Conservation (phyloP, 2,329 filamentous ascomycete species). For the Aureobasidium melanogenum region DNA sequence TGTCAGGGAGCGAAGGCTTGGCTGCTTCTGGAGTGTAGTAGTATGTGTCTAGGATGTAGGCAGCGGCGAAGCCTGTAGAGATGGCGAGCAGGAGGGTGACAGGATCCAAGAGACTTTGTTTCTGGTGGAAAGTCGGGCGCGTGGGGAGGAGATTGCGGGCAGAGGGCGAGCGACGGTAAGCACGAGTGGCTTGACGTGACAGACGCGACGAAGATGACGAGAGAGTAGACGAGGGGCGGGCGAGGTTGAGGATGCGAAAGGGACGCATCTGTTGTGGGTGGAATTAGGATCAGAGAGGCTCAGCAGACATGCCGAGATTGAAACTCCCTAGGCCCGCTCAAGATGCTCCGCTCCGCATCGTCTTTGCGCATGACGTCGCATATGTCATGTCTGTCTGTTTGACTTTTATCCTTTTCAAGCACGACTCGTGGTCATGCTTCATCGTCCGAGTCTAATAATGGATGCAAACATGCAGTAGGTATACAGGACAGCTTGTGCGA, state of each 20-base stretch:
- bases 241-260: not conserved
- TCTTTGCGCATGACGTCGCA: not conserved
- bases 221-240: not conserved
- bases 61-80: constrained; percentile 17
- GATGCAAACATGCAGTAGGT: too few relatives aligned
- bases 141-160: not conserved
- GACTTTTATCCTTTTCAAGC: not conserved
- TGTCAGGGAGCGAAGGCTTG: constrained; percentile 6
- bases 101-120: constrained; percentile 17
- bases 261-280: not conserved
- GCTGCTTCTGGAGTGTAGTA: not conserved
- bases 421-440: not conserved
- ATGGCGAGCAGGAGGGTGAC: constrained; percentile 18
- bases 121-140: not conserved
- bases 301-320: not conserved
- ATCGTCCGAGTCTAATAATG: not conserved
- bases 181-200: not conserved
- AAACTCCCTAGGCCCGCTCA: not conserved
- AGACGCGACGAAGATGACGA: not conserved
- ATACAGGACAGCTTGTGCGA: not conserved
- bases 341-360: not conserved
- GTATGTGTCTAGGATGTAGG: constrained; percentile 18
- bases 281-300: not conserved
- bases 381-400: not conserved
- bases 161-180: not conserved